Evolutionary conservation across 805 yeast genomes (phyloP).

Genomic region (Tetrapisispora iriomotensis): DNA sequence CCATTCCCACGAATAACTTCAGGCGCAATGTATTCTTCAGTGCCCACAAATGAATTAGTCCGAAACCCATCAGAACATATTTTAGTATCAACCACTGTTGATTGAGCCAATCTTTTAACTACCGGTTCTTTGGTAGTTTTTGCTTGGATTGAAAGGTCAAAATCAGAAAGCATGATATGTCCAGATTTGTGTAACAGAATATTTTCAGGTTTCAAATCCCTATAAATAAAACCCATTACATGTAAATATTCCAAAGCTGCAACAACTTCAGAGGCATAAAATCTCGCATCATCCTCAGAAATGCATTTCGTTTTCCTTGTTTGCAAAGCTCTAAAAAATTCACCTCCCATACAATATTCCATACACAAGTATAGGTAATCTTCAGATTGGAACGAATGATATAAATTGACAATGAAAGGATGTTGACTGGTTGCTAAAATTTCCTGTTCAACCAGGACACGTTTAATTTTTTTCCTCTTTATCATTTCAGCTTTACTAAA

Average conservation of each 20-base stretch:
- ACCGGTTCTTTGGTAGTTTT: constrained; percentile 64
- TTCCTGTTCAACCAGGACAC: constrained; percentile 95
- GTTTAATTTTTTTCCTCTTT: constrained; percentile 83
- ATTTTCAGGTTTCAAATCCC: constrained; percentile 95
- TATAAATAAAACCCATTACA: constrained; percentile 91
- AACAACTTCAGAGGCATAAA: constrained; percentile 93
- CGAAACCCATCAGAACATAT: constrained; percentile 93
- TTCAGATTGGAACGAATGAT: constrained; percentile 93
- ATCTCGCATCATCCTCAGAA: constrained; percentile 78
- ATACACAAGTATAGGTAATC: constrained; percentile 87
- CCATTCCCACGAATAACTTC: constrained; percentile 96
- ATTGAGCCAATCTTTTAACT: constrained; percentile 21
- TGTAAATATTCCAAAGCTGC: constrained; percentile 95
- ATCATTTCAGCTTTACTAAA: constrained; percentile 88
- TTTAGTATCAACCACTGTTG: constrained; percentile 65
- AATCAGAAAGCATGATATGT: constrained; percentile 95
- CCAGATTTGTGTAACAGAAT: constrained; percentile 92
- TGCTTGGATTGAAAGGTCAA: constrained; percentile 87
- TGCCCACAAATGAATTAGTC: constrained; percentile 96
- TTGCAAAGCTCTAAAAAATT: constrained; percentile 91
- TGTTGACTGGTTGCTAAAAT: constrained; percentile 91
- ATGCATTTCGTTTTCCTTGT: constrained; percentile 81
- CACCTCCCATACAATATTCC: constrained; percentile 99
- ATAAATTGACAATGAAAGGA: constrained; percentile 92
- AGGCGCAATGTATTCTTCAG: constrained; percentile 98